These are phyloP conservation scores for Zymoseptoria ardabiliae DNA, from an alignment of 2,329 filamentous ascomycete species.

Conservation along the genomic window DNA sequence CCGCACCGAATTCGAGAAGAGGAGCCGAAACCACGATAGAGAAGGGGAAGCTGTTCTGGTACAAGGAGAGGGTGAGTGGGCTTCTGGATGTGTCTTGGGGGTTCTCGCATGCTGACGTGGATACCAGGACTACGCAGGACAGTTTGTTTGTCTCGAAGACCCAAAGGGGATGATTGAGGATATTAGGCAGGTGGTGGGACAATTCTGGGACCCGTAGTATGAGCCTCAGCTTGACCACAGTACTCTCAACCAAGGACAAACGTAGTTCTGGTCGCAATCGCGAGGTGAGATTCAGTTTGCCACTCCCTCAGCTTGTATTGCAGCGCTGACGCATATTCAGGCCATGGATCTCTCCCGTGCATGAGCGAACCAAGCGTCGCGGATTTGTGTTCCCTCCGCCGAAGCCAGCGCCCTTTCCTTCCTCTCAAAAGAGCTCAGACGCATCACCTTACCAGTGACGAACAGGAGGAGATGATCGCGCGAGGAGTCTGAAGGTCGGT, in stretches of 20 bases:
- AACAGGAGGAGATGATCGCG: no score
- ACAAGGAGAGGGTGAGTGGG: constrained; percentile 21
- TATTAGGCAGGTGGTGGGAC: constrained; percentile 19
- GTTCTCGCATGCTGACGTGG: not conserved
- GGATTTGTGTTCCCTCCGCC: no score
- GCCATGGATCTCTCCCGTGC: no score
- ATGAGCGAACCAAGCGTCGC: no score
- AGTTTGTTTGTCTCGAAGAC: constrained; percentile 26
- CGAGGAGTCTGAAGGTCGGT: not conserved
- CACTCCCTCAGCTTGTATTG: no score
- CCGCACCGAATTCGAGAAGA: constrained; percentile 30
- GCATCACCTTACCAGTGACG: no score
- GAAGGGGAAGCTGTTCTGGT: constrained; percentile 33
- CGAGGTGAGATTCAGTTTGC: not conserved
- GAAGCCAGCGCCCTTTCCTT: no score
- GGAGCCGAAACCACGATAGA: constrained; percentile 25
- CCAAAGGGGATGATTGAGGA: constrained; percentile 24
- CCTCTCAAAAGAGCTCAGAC: no score
- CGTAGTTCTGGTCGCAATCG: not conserved
- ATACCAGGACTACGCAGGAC: constrained; percentile 18
- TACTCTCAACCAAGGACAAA: not conserved
- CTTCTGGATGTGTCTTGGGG: not conserved
- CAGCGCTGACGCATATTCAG: no score
- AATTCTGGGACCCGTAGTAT: constrained; percentile 7
- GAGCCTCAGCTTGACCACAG: not conserved